Base-by-base conservation (phyloP, 768 basidiomycete species). In the Russula foetens region DNA sequence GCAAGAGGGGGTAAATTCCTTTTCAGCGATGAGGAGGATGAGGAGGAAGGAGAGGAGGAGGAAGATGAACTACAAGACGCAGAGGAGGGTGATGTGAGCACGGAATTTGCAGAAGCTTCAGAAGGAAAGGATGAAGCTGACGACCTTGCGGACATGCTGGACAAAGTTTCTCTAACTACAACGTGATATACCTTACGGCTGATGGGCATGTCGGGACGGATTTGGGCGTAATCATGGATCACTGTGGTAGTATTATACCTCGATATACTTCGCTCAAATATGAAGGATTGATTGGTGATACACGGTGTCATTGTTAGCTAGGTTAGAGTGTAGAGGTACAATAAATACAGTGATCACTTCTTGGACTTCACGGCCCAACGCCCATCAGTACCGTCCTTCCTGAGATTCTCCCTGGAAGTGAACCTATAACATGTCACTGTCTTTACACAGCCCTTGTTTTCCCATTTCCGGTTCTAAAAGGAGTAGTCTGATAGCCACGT, bases 11-110 rank as follows among this genome's bases (percentile, higher is more conserved):
- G 89, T 3, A 86, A 81, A 64, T 70, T 90, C 6, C 73, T 85
- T 7, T 76, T 83, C 0, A 78, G 80, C 1, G 88, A 94, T 56
- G 91, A 90, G n/a, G 92, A 95, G 1, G 90, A 91, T 23, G 83
- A 84, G 39, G n/a, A n/a, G n/a, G 85, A 91, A 50, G 88, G 81
- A 56, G 77, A 70, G 75, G 62, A 78, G 44, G 77, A 77, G 73
- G 68, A 77, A 21, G 78, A 79, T 31, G 81, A 75, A 38, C 75
- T 77, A 35, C 76, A 73, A 35, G 60, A 45, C 48, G 72, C 67
- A 26, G 67, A 68, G 41, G 74, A 73, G 54, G 71, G 70, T 8
- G 60, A 64, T 7, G 70, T 69, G 44, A 67, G 66, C 23, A 66
- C 59, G 28, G 69, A 65, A 35, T 53, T 53, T 3, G 67, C 67